Conservation (phyloP, 306 rosid genomes). For the Neltuma alba region DNA sequence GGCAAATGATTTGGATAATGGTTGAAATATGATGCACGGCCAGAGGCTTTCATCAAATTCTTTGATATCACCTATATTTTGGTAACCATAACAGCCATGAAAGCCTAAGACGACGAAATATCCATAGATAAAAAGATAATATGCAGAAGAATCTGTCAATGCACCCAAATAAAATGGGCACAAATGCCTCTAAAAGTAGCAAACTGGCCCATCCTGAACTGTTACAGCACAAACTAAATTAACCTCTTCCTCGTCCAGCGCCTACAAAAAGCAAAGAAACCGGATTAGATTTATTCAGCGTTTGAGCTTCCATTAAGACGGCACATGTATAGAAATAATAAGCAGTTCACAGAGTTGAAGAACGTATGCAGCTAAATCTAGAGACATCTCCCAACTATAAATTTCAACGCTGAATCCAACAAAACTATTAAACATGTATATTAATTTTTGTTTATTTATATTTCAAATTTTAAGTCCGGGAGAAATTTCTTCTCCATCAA, state of each 20-base stretch:
- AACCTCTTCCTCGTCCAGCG: conserved; percentile 77
- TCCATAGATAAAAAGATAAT: conserved; percentile 32
- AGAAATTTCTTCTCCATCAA: conserved; percentile 1
- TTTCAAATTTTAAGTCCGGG: neutral
- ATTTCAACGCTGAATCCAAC: neutral
- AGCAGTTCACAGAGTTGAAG: neutral
- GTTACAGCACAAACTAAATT: conserved; percentile 35
- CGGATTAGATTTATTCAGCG: conserved; percentile 23
- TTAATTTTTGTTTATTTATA: neutral
- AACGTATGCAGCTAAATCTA: neutral
- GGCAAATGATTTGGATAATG: neutral
- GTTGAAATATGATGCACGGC: conserved; percentile 19
- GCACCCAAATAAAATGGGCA: conserved; percentile 35
- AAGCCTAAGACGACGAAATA: conserved; percentile 13
- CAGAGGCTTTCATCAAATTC: conserved; percentile 4
- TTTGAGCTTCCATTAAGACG: neutral
- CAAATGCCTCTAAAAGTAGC: conserved; percentile 57
- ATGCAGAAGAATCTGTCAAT: conserved; percentile 16
- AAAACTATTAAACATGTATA: neutral
- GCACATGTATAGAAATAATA: neutral
- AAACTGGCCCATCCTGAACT: conserved; percentile 37
- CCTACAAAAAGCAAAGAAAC: conserved; percentile 38
- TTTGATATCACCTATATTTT: conserved; percentile 7
- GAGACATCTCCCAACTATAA: neutral
- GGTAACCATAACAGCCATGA: conserved; percentile 20